A percentile compares a stretch with the other conserved stretches of the same genome.
These are phyloP conservation scores for Fragilariopsis cylindrus DNA, from an alignment of 108 stramenopile species.

Conservation along the genomic window DNA sequence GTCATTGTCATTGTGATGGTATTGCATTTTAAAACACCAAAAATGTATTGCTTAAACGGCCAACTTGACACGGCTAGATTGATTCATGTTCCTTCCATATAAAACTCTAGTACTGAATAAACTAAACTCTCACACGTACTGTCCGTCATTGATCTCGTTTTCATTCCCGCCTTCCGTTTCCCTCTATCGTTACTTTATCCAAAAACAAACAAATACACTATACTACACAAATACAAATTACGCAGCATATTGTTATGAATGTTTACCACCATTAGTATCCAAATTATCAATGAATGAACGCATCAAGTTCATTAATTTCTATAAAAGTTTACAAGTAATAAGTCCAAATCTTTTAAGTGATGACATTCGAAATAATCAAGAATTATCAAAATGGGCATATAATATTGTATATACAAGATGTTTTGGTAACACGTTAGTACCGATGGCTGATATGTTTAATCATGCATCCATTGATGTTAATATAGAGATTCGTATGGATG, in stretches of 20 bases:
- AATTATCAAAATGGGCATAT: slow-evolving; percentile 50
- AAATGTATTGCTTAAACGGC: no score
- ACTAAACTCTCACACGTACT: no score
- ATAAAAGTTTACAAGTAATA: slow-evolving; percentile 6
- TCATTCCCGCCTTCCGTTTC: no score
- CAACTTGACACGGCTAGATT: no score
- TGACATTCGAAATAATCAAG: slow-evolving; percentile 46
- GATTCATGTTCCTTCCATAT: background rate
- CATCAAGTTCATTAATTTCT: slow-evolving; percentile 26
- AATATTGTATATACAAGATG: slow-evolving; percentile 52
- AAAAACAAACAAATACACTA: no score
- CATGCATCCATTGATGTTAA: slow-evolving; percentile 45
- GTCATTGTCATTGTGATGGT: no score
- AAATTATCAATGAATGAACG: slow-evolving; percentile 16
- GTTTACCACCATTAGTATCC: slow-evolving; percentile 19
- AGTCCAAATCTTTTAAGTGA: slow-evolving; percentile 11
- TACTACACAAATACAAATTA: no score
- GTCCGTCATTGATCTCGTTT: no score
- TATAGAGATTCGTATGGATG: slow-evolving; percentile 43
- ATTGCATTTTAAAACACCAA: no score
- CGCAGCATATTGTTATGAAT: slow-evolving; percentile 16
- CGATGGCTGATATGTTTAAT: slow-evolving; percentile 59
- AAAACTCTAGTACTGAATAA: no score
- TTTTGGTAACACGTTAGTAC: slow-evolving; percentile 41
- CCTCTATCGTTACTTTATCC: no score